phyloP scores from a whole-genome alignment of 2,329 filamentous ascomycete species.

The Lachnellula cervina region DNA sequence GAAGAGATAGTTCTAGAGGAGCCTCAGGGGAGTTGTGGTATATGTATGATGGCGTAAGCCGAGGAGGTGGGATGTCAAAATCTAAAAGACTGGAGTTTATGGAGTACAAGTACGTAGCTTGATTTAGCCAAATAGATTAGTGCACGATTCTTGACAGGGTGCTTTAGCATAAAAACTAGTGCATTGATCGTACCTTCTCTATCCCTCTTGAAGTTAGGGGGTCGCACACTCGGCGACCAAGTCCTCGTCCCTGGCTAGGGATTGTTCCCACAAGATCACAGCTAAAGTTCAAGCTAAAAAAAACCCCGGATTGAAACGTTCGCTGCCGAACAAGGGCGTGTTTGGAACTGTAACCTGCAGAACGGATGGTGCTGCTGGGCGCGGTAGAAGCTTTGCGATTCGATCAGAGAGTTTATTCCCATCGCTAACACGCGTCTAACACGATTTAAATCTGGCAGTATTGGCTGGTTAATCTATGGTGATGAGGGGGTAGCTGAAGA shows the following conservation, averaged over 20 bases:
- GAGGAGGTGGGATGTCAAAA: too few species aligned
- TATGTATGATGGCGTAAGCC: too few species aligned
- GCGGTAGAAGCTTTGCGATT: constrained; percentile 19
- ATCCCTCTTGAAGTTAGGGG: not conserved
- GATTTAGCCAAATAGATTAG: too few species aligned
- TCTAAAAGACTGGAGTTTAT: too few species aligned
- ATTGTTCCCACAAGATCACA: not conserved
- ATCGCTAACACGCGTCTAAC: not conserved
- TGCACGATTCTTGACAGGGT: too few species aligned
- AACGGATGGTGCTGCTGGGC: constrained; percentile 10
- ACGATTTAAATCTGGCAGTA: not conserved
- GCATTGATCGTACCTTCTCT: not conserved
- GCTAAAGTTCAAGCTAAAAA: not conserved
- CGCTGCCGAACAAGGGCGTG: constrained; percentile 20
- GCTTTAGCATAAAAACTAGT: too few species aligned
- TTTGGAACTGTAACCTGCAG: constrained; percentile 21
- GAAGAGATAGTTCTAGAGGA: too few species aligned
- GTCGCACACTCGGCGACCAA: not conserved
- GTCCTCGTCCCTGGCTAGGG: not conserved
- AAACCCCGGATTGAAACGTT: constrained; percentile 24
- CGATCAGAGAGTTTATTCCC: constrained; percentile 7
- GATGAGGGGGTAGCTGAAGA: not conserved
- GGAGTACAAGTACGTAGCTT: too few species aligned
- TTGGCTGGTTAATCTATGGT: not conserved
- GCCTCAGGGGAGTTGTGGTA: too few species aligned